phyloP scores from a whole-genome alignment of 2,329 filamentous ascomycete genomes.

The Fusarium ramigenum region DNA sequence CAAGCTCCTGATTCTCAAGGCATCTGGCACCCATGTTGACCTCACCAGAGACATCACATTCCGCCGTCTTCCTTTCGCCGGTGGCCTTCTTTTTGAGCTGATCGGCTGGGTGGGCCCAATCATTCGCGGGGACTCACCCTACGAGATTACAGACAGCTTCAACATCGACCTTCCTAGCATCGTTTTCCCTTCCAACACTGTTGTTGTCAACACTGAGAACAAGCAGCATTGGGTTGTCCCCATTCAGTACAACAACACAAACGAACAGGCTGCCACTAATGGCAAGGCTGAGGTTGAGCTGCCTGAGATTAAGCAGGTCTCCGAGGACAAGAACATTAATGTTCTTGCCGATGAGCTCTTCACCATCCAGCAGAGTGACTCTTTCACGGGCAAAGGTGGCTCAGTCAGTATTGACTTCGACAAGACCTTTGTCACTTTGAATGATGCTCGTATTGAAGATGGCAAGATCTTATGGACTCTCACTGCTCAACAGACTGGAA shows the following conservation, averaged over 20 bases:
- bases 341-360: background rate
- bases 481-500: background rate
- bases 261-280: background rate
- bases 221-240: constrained; percentile 16
- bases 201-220: constrained; percentile 18
- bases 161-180: constrained; percentile 10
- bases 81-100: constrained; percentile 20
- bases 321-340: background rate
- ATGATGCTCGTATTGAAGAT: background rate
- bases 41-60: constrained; percentile 5
- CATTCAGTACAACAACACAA: background rate
- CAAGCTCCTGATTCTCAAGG: constrained; percentile 2
- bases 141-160: constrained; percentile 3
- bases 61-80: constrained; percentile 7
- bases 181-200: constrained; percentile 8
- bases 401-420: constrained; percentile 11
- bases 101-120: constrained; percentile 12
- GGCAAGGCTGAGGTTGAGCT: background rate
- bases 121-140: background rate
- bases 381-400: constrained; percentile 12
- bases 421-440: background rate
- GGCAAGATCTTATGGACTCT: constrained; percentile 20
- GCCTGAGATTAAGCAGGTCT: constrained; percentile 2
- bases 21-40: constrained; percentile 6
- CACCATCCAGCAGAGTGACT: constrained; percentile 6